phyloP scores from a whole-genome alignment of 805 yeast species.

The Candida railenensis region DNA sequence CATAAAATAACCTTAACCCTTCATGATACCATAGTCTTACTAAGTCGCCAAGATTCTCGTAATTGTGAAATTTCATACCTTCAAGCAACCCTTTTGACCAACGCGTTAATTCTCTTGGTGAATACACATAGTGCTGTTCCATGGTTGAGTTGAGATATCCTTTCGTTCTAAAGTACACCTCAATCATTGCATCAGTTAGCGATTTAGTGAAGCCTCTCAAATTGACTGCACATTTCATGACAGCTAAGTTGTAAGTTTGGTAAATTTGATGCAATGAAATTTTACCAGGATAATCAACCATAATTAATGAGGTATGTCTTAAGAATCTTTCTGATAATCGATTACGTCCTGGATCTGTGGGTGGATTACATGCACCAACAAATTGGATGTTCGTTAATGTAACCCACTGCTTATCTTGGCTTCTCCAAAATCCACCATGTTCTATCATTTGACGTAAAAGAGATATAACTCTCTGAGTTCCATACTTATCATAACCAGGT shows the following conservation, averaged over 20 bases:
- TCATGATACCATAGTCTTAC: slow-evolving; percentile 79
- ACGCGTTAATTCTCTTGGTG: slow-evolving; percentile 89
- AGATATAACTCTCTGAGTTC: slow-evolving; percentile 69
- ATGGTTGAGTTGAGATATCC: slow-evolving; percentile 31
- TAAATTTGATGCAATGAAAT: slow-evolving; percentile 69
- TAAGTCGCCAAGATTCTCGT: slow-evolving; percentile 39
- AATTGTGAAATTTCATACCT: slow-evolving; percentile 39
- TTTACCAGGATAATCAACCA: slow-evolving; percentile 76
- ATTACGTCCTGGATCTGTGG: slow-evolving; percentile 75
- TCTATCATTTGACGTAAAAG: slow-evolving; percentile 76
- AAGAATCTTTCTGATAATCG: slow-evolving; percentile 58
- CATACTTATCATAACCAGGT: slow-evolving; percentile 69
- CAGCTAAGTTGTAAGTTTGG: slow-evolving; percentile 51
- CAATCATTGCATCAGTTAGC: slow-evolving; percentile 65
- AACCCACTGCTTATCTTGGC: slow-evolving; percentile 64
- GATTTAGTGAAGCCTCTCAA: slow-evolving; percentile 51
- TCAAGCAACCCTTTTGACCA: slow-evolving; percentile 78
- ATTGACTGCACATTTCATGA: slow-evolving; percentile 60
- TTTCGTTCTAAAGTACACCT: slow-evolving; percentile 51
- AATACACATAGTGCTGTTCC: slow-evolving; percentile 67
- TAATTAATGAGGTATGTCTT: slow-evolving; percentile 61
- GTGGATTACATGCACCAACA: slow-evolving; percentile 96
- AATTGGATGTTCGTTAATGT: slow-evolving; percentile 62
- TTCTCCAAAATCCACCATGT: slow-evolving; percentile 74
- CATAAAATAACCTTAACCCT: slow-evolving; percentile 73